These are phyloP conservation scores for Sarocladium kiliense DNA, from an alignment of 2,329 filamentous ascomycete species.

Conservation along the genomic window DNA sequence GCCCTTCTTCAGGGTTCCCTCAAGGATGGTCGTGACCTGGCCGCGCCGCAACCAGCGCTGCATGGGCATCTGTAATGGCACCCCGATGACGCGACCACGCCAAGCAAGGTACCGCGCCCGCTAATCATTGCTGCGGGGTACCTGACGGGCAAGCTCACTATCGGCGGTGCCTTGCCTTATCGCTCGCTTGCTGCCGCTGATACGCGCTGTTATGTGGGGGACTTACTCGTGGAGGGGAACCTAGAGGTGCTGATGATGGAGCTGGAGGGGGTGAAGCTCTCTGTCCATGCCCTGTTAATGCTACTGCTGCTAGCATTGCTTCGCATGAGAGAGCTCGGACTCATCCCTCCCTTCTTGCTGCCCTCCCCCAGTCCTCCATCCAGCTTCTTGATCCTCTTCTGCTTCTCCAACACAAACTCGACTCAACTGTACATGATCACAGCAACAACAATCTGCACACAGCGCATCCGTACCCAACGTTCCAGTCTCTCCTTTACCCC, in stretches of 20 bases:
- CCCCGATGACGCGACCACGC: constrained; percentile 4
- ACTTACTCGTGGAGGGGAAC: background rate
- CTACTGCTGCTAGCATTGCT: background rate
- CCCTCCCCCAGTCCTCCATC: background rate
- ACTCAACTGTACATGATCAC: background rate
- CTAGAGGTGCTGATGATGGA: background rate
- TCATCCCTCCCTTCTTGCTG: constrained; percentile 5
- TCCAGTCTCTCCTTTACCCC: background rate
- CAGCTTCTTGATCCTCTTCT: background rate
- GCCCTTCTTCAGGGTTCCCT: background rate
- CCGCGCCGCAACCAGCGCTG: background rate
- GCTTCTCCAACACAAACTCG: background rate
- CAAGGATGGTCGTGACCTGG: background rate
- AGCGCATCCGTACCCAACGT: background rate
- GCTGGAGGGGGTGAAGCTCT: background rate
- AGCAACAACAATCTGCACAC: background rate
- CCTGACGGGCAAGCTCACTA: background rate
- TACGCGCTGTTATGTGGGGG: background rate
- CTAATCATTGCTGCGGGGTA: constrained; percentile 1
- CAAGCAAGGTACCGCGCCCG: background rate
- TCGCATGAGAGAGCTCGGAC: constrained; percentile 8
- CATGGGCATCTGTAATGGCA: background rate
- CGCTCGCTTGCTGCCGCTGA: background rate
- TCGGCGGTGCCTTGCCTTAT: constrained; percentile 8
- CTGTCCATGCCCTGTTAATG: background rate